These are phyloP conservation scores for Trichosanthes cucumerina DNA, from an alignment of 306 rosid species.

Conservation along the genomic window DNA sequence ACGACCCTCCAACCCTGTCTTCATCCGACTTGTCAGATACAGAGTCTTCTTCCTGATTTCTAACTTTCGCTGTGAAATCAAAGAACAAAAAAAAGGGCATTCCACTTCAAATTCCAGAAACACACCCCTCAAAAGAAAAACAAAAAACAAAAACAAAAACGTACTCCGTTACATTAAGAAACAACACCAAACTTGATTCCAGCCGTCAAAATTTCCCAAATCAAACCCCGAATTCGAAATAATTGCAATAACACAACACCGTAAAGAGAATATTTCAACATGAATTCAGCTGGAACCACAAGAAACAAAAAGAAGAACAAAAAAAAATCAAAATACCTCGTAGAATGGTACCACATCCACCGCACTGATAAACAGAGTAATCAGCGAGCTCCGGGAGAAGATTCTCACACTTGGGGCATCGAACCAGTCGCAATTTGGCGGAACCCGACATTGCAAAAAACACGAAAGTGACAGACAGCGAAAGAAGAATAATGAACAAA, in stretches of 20 bases:
- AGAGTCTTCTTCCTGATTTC: slow-evolving; percentile 44
- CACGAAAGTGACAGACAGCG: slow-evolving; percentile 9
- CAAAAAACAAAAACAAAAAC: background rate
- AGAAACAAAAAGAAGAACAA: background rate
- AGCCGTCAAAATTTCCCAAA: background rate
- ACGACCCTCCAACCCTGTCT: slow-evolving; percentile 35
- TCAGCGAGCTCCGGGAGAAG: slow-evolving; percentile 82
- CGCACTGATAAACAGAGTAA: slow-evolving; percentile 84
- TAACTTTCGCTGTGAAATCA: slow-evolving; percentile 49
- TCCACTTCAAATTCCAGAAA: slow-evolving; percentile 1
- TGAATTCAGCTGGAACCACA: background rate
- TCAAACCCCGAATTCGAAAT: background rate
- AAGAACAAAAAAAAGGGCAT: background rate
- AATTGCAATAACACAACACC: background rate
- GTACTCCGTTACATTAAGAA: background rate
- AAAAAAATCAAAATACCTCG: slow-evolving; percentile 39
- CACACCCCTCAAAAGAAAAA: background rate
- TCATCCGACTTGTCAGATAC: slow-evolving; percentile 57
- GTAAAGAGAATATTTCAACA: background rate
- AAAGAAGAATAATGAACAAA: slow-evolving; percentile 12
- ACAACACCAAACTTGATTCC: background rate
- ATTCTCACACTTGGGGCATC: slow-evolving; percentile 95
- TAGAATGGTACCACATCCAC: slow-evolving; percentile 88
- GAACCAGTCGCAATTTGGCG: slow-evolving; percentile 47
- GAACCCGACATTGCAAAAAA: slow-evolving; percentile 55